Evolutionary conservation across 805 yeast genomes (phyloP).

Genomic region (Lipomyces orientalis): DNA sequence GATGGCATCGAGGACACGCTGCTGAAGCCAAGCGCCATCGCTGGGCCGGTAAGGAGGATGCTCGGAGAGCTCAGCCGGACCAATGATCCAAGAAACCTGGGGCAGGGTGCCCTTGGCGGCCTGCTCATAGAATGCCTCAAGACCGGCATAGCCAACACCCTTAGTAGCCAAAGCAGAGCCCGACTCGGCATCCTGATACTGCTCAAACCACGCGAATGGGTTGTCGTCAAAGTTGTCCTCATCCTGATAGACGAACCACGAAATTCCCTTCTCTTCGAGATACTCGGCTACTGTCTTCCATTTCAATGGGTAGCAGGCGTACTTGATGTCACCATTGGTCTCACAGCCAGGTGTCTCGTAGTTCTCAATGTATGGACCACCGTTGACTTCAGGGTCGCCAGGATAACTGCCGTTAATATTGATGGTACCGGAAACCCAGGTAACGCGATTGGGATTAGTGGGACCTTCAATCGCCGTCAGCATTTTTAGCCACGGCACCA

Average conservation of each 20-base stretch:
- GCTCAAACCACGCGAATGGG: constrained; percentile 36
- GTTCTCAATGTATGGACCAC: constrained; percentile 40
- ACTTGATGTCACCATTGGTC: constrained; percentile 23
- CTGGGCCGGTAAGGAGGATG: constrained; percentile 39
- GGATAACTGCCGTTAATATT: constrained; percentile 37
- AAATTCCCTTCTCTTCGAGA: constrained; percentile 31
- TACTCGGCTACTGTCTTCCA: constrained; percentile 40
- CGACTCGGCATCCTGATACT: constrained; percentile 26
- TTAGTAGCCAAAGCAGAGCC: constrained; percentile 33
- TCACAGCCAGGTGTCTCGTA: constrained; percentile 22
- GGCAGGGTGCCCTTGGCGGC: constrained; percentile 41
- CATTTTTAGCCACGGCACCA: neutral
- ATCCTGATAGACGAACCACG: constrained; percentile 40
- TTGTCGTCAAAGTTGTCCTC: constrained; percentile 36
- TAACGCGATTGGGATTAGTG: constrained; percentile 40
- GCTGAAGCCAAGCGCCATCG: constrained; percentile 40
- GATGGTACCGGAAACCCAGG: constrained; percentile 40
- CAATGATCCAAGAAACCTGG: constrained; percentile 38
- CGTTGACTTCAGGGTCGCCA: constrained; percentile 34
- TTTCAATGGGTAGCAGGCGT: constrained; percentile 38
- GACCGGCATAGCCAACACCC: constrained; percentile 36
- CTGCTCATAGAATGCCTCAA: constrained; percentile 33
- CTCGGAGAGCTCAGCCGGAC: constrained; percentile 39
- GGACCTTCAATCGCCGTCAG: constrained; percentile 24
- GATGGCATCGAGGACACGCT: constrained; percentile 37